These are phyloP conservation scores for Scedosporium apiospermum DNA, from an alignment of 2,329 filamentous ascomycete species.

Conservation along the genomic window DNA sequence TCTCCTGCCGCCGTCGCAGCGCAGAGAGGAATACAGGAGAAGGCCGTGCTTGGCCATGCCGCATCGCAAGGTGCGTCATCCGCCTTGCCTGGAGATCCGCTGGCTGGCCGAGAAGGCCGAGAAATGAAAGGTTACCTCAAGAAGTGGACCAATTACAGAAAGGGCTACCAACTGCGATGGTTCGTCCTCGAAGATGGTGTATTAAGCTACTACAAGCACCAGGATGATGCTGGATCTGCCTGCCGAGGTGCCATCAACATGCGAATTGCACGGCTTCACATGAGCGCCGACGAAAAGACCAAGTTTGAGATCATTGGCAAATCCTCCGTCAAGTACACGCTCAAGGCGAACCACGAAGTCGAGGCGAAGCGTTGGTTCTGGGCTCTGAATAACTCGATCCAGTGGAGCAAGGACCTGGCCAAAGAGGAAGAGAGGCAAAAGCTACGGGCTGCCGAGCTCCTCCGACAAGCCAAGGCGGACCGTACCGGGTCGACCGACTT, in stretches of 20 bases:
- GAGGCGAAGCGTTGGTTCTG: slow-evolving; percentile 99
- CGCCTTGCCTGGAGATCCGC: slow-evolving; percentile 45
- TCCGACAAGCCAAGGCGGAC: slow-evolving; percentile 73
- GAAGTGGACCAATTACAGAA: slow-evolving; percentile 99
- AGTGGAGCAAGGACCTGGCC: slow-evolving; percentile 95
- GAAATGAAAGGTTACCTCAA: slow-evolving; percentile 99
- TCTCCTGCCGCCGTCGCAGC: slow-evolving; percentile 91
- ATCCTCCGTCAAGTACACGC: slow-evolving; percentile 94
- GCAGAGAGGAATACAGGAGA: slow-evolving; percentile 92
- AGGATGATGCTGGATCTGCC: slow-evolving; percentile 91
- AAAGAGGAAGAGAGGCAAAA: slow-evolving; percentile 77
- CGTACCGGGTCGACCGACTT: slow-evolving; percentile 45
- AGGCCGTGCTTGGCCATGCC: slow-evolving; percentile 77
- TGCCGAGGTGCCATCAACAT: slow-evolving; percentile 98
- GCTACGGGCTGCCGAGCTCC: slow-evolving; percentile 61
- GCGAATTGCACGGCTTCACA: slow-evolving; percentile 87
- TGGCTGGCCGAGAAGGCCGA: slow-evolving; percentile 74
- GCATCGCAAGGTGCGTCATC: slow-evolving; percentile 45
- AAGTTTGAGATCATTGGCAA: slow-evolving; percentile 97
- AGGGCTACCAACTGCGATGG: slow-evolving; percentile 93
- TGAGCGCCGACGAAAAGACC: slow-evolving; percentile 95
- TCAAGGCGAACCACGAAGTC: slow-evolving; percentile 96
- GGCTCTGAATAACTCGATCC: slow-evolving; percentile 97
- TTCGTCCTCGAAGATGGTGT: slow-evolving; percentile 97
- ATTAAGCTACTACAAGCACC: slow-evolving; percentile 97